These are phyloP conservation scores for Aspergillus floridensis DNA, from an alignment of 2,329 filamentous ascomycete species.

Conservation along the genomic window DNA sequence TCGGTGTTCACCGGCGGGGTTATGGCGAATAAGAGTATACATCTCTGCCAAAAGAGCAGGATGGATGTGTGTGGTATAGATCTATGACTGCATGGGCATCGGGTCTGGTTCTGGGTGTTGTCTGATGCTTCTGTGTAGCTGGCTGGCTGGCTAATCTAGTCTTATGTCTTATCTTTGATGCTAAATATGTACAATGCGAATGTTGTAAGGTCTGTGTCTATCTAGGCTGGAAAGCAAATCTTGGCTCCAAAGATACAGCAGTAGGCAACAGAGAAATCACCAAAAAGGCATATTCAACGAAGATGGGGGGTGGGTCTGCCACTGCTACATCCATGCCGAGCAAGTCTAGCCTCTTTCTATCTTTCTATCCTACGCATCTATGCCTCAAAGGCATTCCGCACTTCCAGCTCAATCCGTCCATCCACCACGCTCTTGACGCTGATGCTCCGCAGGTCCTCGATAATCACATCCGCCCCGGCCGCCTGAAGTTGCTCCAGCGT, in stretches of 20 bases:
- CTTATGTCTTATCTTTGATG: too few species aligned
- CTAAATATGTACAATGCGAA: too few species aligned
- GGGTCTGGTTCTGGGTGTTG: background rate
- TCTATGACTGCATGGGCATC: too few species aligned
- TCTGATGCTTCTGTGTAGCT: background rate
- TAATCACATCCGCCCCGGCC: conserved; percentile 84
- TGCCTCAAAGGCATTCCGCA: conserved; percentile 55
- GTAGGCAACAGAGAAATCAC: too few species aligned
- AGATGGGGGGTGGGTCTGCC: background rate
- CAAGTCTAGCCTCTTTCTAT: background rate
- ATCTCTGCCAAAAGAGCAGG: too few species aligned
- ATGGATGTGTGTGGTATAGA: too few species aligned
- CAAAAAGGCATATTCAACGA: background rate
- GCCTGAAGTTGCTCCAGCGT: conserved; percentile 66
- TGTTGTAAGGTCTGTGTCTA: too few species aligned
- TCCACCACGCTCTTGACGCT: conserved; percentile 57
- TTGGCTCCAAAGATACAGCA: too few species aligned
- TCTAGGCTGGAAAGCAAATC: too few species aligned
- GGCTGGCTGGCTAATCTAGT: too few species aligned
- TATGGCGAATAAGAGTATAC: too few species aligned
- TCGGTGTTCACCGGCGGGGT: too few species aligned
- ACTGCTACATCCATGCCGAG: background rate
- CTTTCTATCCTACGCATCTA: background rate
- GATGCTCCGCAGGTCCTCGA: conserved; percentile 74
- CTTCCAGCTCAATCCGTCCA: conserved; percentile 65